Conservation (phyloP, 345 rosid genomes). For the Raphanus sativus region DNA sequence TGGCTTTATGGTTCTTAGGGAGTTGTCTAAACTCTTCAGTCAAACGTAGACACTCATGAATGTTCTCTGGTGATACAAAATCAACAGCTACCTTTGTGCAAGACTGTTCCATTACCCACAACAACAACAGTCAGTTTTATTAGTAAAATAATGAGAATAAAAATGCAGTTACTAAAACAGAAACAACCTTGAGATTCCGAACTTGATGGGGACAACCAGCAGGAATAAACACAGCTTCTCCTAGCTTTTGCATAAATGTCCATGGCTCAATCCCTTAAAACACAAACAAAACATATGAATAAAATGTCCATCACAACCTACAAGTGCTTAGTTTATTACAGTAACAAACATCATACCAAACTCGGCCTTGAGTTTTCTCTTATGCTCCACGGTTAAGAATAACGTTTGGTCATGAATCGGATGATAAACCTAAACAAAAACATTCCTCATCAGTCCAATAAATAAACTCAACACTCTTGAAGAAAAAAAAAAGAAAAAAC, state of each 20-base stretch:
- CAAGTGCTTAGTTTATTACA: background rate
- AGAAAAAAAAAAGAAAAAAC: background rate
- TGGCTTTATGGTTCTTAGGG: slow-evolving; percentile 73
- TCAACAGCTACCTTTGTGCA: slow-evolving; percentile 95
- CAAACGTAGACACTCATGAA: slow-evolving; percentile 70
- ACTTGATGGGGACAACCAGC: slow-evolving; percentile 99
- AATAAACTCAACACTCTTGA: background rate
- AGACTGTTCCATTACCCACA: slow-evolving; percentile 49
- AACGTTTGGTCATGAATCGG: slow-evolving; percentile 87
- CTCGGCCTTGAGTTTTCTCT: slow-evolving; percentile 75
- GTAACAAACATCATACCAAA: slow-evolving; percentile 47
- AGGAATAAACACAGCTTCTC: slow-evolving; percentile 93
- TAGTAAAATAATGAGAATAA: background rate
- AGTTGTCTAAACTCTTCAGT: slow-evolving; percentile 88
- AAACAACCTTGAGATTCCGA: slow-evolving; percentile 76
- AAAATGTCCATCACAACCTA: background rate
- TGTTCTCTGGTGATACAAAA: slow-evolving; percentile 90
- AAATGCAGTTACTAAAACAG: background rate
- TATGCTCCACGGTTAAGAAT: slow-evolving; percentile 70
- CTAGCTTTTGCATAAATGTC: slow-evolving; percentile 82
- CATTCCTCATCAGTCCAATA: background rate
- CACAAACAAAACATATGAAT: slow-evolving; percentile 1
- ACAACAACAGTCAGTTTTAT: background rate
- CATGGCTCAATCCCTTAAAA: slow-evolving; percentile 78
- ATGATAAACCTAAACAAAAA: slow-evolving; percentile 56